phyloP scores from a whole-genome alignment of 345 rosid species.

The Hevea brasiliensis region DNA sequence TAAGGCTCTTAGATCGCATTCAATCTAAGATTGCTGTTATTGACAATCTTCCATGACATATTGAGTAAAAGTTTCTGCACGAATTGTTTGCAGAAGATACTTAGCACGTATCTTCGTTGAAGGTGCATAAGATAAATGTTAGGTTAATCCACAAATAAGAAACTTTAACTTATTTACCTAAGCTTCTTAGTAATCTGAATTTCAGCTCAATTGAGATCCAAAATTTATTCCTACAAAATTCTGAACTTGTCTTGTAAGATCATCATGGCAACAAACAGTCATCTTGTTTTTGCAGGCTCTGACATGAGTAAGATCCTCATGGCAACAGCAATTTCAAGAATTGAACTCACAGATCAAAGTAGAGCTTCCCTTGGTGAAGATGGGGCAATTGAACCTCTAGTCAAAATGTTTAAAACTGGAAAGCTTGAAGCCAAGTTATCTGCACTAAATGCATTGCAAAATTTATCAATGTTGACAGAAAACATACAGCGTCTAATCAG shows the following conservation, averaged over 20 bases:
- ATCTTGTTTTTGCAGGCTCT: slow-evolving; percentile 47
- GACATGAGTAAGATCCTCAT: slow-evolving; percentile 77
- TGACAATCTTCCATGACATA: not conserved
- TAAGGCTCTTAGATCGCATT: not conserved
- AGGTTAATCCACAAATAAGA: too few species aligned
- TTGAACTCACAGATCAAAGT: slow-evolving; percentile 66
- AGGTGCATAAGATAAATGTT: not conserved
- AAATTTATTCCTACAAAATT: not conserved
- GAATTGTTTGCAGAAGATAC: not conserved
- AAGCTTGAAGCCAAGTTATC: slow-evolving; percentile 71
- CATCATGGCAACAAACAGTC: not conserved
- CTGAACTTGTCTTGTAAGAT: not conserved
- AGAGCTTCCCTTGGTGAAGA: slow-evolving; percentile 63
- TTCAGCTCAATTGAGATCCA: not conserved
- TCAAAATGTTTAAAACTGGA: slow-evolving; percentile 58
- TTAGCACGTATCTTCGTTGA: not conserved
- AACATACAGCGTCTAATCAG: slow-evolving; percentile 47
- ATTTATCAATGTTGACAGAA: slow-evolving; percentile 46
- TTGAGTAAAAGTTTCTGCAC: not conserved
- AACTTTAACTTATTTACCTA: too few species aligned
- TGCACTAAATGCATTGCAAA: slow-evolving; percentile 61
- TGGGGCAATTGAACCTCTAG: slow-evolving; percentile 63
- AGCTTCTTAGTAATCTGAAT: not conserved
- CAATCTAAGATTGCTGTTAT: not conserved
- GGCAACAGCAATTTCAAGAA: slow-evolving; percentile 69